phyloP scores from a whole-genome alignment of 768 basidiomycete genomes.

The Cyclocybe aegerita region DNA sequence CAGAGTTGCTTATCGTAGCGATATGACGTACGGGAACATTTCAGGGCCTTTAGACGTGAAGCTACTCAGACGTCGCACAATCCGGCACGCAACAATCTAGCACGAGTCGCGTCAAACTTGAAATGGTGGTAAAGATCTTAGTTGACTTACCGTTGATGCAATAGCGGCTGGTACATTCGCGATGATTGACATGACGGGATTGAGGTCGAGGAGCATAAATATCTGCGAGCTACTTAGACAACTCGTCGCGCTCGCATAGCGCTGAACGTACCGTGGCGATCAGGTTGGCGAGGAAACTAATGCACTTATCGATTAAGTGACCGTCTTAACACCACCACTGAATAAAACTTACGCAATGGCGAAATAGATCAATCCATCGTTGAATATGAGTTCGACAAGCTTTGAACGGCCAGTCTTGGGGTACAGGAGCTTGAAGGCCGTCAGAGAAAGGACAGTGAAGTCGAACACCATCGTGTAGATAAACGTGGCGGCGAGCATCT shows the following conservation, averaged over 20 bases:
- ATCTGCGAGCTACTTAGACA: constrained; percentile 23
- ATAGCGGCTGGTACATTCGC: constrained; percentile 74
- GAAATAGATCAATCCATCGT: constrained; percentile 74
- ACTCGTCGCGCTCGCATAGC: neutral
- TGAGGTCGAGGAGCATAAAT: constrained; percentile 69
- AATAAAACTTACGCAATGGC: constrained; percentile 56
- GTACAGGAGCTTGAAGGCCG: constrained; percentile 58
- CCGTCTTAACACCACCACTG: neutral
- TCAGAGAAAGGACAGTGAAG: constrained; percentile 58
- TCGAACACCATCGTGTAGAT: constrained; percentile 78
- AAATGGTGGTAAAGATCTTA: neutral
- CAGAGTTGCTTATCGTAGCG: neutral
- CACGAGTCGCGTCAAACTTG: neutral
- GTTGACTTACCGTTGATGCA: constrained; percentile 54
- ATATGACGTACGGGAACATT: constrained; percentile 49
- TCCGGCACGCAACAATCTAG: constrained; percentile 63
- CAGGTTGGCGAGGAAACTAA: constrained; percentile 66
- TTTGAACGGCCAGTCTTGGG: constrained; percentile 45
- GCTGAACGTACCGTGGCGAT: constrained; percentile 55
- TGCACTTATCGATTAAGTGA: neutral
- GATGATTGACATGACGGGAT: constrained; percentile 73
- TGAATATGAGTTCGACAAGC: constrained; percentile 65
- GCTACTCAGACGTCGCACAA: constrained; percentile 64
- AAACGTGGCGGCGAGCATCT: constrained; percentile 61
- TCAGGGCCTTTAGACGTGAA: constrained; percentile 50